Conservation (phyloP, 495 filamentous ascomycete genomes). For the Monascus purpureus region DNA sequence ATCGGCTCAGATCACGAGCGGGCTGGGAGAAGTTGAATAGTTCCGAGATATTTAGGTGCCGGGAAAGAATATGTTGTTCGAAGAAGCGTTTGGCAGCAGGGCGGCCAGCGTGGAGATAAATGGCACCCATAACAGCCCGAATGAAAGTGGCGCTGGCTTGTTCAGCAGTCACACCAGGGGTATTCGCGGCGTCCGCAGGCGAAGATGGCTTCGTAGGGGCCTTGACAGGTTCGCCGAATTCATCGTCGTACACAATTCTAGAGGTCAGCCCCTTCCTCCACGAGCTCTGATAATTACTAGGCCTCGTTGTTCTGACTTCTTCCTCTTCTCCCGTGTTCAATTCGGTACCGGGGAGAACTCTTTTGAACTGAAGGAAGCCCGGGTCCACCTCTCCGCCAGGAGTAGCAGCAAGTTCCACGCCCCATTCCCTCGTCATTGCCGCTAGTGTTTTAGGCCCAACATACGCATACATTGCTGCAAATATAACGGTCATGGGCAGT, state of each 20-base stretch:
- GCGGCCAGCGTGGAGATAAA: conserved; percentile 67
- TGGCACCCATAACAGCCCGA: conserved; percentile 63
- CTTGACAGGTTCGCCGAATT: conserved; percentile 53
- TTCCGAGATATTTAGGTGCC: conserved; percentile 57
- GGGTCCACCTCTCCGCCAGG: conserved; percentile 88
- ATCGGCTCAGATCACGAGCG: conserved; percentile 58
- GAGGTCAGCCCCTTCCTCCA: conserved; percentile 61
- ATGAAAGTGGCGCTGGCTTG: conserved; percentile 52
- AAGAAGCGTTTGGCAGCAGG: conserved; percentile 66
- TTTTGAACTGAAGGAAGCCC: conserved; percentile 72
- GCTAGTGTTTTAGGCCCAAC: conserved; percentile 56
- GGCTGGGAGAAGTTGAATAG: conserved; percentile 78
- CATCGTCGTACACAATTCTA: conserved; percentile 61
- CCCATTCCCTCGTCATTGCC: conserved; percentile 68
- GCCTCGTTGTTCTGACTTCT: conserved; percentile 14
- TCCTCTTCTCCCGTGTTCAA: conserved; percentile 5
- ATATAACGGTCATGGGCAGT: conserved; percentile 68
- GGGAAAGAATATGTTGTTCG: conserved; percentile 63
- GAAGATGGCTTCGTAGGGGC: conserved; percentile 6
- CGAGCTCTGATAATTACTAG: conserved; percentile 30
- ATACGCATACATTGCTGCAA: conserved; percentile 72
- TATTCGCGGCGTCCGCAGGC: conserved; percentile 3
- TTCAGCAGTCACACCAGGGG: conserved; percentile 26
- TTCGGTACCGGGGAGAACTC: conserved; percentile 43
- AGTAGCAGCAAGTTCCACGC: conserved; percentile 66